These are phyloP conservation scores for Leucosporidium creatinivorum DNA, from an alignment of 768 basidiomycete genomes.

Conservation along the genomic window DNA sequence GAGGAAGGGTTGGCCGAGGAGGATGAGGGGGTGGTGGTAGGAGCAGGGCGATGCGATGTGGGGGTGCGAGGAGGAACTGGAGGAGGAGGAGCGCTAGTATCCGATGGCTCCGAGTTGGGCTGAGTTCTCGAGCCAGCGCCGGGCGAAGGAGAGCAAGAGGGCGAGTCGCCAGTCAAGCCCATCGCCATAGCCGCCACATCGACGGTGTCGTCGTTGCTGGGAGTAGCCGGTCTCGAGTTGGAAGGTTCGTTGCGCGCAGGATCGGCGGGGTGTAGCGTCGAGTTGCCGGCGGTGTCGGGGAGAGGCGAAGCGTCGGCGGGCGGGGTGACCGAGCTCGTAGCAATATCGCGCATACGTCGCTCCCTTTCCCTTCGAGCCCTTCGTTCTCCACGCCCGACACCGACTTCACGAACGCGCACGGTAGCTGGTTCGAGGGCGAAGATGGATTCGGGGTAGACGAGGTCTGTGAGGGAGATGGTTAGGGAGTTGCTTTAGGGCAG, in stretches of 20 bases:
- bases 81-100: too few relatives aligned
- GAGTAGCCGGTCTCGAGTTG: not conserved
- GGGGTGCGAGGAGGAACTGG: not conserved
- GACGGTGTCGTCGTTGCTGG: not conserved
- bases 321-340: conserved; percentile 33
- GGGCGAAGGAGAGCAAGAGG: too few relatives aligned
- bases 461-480: conserved; percentile 1
- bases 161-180: too few relatives aligned
- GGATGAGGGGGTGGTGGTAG: not conserved
- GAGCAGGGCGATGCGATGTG: not conserved
- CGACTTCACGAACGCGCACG: conserved; percentile 85
- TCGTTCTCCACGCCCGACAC: conserved; percentile 80
- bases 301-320: conserved; percentile 41
- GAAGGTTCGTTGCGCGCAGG: not conserved
- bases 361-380: conserved; percentile 73
- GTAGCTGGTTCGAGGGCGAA: conserved; percentile 89
- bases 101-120: too few relatives aligned
- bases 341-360: conserved; percentile 57
- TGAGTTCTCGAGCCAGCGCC: too few relatives aligned
- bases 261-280: conserved; percentile 37
- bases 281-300: conserved; percentile 46
- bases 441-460: conserved; percentile 83
- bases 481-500: not conserved
- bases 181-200: not conserved
- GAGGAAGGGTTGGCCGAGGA: not conserved